Evolutionary conservation across 441 rosid species (phyloP).

Genomic region (Biscutella laevigata): DNA sequence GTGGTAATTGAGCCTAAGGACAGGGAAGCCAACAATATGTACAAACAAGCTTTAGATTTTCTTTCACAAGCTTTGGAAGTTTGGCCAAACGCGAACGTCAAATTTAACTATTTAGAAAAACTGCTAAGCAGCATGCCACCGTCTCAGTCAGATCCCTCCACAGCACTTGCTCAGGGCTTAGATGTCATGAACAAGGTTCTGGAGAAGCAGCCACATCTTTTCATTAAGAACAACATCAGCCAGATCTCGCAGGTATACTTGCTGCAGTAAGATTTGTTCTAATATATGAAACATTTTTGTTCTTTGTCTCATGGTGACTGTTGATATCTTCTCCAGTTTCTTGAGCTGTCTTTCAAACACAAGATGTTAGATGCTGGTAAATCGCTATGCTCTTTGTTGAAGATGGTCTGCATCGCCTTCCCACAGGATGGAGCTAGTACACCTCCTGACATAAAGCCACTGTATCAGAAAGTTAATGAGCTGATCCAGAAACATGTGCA

Average conservation of each 20-base stretch:
- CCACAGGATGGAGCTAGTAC: constrained; percentile 64
- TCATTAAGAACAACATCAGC: constrained; percentile 78
- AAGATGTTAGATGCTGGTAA: constrained; percentile 92
- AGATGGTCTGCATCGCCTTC: constrained; percentile 85
- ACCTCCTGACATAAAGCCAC: constrained; percentile 59
- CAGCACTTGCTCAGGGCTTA: constrained; percentile 91
- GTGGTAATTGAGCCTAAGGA: constrained; percentile 98
- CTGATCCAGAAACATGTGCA: constrained; percentile 75
- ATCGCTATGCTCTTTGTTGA: constrained; percentile 85
- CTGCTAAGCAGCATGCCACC: constrained; percentile 80
- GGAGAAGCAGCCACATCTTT: constrained; percentile 94
- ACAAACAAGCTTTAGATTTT: constrained; percentile 82
- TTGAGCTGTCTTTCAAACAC: constrained; percentile 91
- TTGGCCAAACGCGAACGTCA: constrained; percentile 96
- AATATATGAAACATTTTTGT: constrained; percentile 7
- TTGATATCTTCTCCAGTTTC: constrained; percentile 47
- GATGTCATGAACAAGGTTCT: constrained; percentile 97
- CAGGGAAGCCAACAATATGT: constrained; percentile 85
- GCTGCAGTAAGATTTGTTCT: constrained; percentile 14
- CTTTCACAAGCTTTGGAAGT: constrained; percentile 96
- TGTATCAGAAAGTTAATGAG: constrained; percentile 83
- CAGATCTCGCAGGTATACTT: constrained; percentile 85
- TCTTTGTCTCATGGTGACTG: constrained; percentile 16
- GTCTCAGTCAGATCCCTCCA: constrained; percentile 91
- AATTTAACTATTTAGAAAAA: constrained; percentile 89